A percentile compares a stretch with the other conserved stretches of the same genome.
These are phyloP conservation scores for Pistacia integerrima DNA, from an alignment of 345 rosid species.

Conservation along the genomic window DNA sequence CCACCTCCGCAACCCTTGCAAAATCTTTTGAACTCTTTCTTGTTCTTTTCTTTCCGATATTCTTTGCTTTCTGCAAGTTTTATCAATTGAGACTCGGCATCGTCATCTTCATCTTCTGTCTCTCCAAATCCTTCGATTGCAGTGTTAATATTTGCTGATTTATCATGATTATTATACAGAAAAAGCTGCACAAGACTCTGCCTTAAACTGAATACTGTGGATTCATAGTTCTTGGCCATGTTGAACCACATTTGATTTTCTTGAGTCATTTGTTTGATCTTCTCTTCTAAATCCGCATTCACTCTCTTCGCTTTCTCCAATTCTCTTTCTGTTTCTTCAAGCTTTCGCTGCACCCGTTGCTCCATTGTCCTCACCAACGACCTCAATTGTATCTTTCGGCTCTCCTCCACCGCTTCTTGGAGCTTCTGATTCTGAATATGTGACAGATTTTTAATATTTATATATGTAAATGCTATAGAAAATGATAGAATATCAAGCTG, in stretches of 20 bases:
- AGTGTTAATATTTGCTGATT: not conserved
- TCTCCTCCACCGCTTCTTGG: conserved; percentile 5
- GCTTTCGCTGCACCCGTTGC: not conserved
- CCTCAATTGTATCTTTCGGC: not conserved
- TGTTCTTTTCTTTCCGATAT: not conserved
- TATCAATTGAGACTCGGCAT: conserved; percentile 3
- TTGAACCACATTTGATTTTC: conserved; percentile 20
- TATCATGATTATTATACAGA: not conserved
- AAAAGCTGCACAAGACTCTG: conserved; percentile 11
- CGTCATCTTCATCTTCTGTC: conserved; percentile 7
- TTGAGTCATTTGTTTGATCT: conserved; percentile 6
- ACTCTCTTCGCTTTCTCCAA: conserved; percentile 8
- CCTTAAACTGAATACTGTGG: conserved; percentile 18
- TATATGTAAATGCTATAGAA: no score
- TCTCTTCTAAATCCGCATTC: conserved; percentile 4
- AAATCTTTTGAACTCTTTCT: not conserved
- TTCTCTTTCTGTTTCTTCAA: conserved; percentile 10
- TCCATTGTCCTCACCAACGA: not conserved
- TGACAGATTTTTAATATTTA: no score
- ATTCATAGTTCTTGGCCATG: conserved; percentile 14
- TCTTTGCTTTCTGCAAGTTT: not conserved
- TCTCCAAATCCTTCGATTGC: conserved; percentile 16
- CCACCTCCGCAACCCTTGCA: conserved; percentile 17
- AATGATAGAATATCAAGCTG: not conserved
- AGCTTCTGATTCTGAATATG: conserved; percentile 11